Base-by-base conservation (phyloP, 163 green algal genomes). In the Chlorella variabilis region DNA sequence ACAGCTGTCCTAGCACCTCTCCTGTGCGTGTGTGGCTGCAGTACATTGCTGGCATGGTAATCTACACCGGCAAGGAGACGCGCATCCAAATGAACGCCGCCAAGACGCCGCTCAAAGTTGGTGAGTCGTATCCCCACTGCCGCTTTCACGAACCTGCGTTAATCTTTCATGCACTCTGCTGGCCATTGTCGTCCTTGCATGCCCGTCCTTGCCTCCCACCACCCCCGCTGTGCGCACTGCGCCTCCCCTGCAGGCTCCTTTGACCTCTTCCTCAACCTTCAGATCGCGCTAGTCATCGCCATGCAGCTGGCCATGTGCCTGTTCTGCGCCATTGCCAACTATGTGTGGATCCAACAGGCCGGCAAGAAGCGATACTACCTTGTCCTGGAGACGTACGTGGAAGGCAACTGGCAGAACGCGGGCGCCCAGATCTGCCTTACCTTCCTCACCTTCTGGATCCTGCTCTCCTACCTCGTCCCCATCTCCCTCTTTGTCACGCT, bases 401-500 rank as follows among this genome's bases (percentile, higher is more conserved):
- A 81, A 59, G 75, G 75, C 75, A 71, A 73, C 58, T 81, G 59
- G 58, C 31, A 56, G n/a, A 81, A 62, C 58, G 34, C 71, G 17
- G 71, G 23, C 0, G 71, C 71, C 8, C 95, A 95, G 84, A 90
- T 91, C 45, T 70, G 92, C 39, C 85, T 97, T 34, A 86, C 91
- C 49, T 90, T 94, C 49, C 86, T 98, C 79, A 97, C 92, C 15
- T 96, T 93, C 80, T 94, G 90, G 92, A 96, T 96, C 80, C 89
- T 96, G 78, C 93, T 91, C 49, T 94, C 90, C 56, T 96, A 95
- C 85, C 87, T 98, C 68, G 93, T 98, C 21, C 94, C 94, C 80
- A 98, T 98, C 86, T 92, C 86, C 25, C 88, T 97, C 34, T 97
- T 97, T 73, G 93, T 97, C 27, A 93, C 92, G 34, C 89, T 97